These are phyloP conservation scores for Chalciporus piperatus DNA, from an alignment of 768 basidiomycete genomes.

Conservation along the genomic window DNA sequence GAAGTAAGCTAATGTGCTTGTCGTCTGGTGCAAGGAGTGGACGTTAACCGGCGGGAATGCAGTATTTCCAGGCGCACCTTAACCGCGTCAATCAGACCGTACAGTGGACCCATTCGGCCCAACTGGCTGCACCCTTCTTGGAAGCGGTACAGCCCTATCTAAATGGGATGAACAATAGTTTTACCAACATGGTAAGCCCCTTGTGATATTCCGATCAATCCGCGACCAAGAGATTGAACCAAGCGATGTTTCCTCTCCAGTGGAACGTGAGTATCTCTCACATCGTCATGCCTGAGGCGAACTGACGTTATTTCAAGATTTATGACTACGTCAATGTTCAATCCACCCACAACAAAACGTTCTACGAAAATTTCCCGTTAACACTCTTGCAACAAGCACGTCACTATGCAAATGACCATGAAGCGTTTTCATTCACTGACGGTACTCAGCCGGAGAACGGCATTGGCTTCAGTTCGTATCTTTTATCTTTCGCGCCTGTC, in stretches of 20 bases:
- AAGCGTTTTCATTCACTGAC: conserved; percentile 70
- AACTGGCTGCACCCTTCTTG: conserved; percentile 64
- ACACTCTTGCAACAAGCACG: conserved; percentile 70
- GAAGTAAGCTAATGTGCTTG: conserved; percentile 34
- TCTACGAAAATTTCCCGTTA: conserved; percentile 66
- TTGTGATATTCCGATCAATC: neutral
- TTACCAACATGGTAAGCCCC: conserved; percentile 61
- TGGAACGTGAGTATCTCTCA: conserved; percentile 63
- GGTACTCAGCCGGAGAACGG: conserved; percentile 41
- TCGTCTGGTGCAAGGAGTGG: too few relatives aligned
- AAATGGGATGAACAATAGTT: conserved; percentile 56
- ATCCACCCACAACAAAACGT: conserved; percentile 78
- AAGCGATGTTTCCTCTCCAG: conserved; percentile 32
- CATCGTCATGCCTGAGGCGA: neutral
- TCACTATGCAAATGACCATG: conserved; percentile 73
- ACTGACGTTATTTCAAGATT: conserved; percentile 41
- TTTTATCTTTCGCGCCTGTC: neutral
- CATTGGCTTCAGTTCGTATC: conserved; percentile 69
- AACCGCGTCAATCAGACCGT: conserved; percentile 17
- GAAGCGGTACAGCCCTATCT: conserved; percentile 61
- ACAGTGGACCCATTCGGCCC: conserved; percentile 54
- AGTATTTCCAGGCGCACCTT: conserved; percentile 30
- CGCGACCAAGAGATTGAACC: neutral
- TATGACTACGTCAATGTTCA: conserved; percentile 76
- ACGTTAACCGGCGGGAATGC: neutral